Base-by-base conservation (phyloP, 83 land plant genomes). In the Picea mariana region DNA sequence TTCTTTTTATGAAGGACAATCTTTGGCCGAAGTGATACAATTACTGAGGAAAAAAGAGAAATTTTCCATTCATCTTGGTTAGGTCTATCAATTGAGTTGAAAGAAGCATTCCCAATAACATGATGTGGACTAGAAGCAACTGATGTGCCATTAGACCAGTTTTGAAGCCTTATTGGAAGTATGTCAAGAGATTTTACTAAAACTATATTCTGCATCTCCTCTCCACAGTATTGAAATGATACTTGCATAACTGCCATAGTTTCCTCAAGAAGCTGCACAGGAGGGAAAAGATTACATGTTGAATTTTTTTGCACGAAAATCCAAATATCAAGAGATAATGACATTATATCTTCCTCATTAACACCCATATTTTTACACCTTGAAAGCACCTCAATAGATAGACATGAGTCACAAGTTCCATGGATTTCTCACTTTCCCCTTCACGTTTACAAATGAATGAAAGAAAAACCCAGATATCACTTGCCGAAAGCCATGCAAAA, bases 1-100 rank as follows among this genome's bases (percentile, higher is more conserved):
- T 59, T 85, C 5, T 80, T 47, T 77, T 90, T 79, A 71, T 85
- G 87, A 75, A 90, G 78, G 12, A 61, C 47, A 24, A 87, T 83
- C 79, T 83, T 86, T 75, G 91, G 91, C 60, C 76, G 89, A 82
- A 90, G 77, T 52, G 92, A 83, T 31, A 90, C 83, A 55, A 88
- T 62, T 23, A 83, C 87, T 4, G 92, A 87, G 60, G 92, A 83
- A 87, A 88, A 84, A 38, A 92, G 49, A 63, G 89, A 84, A 15
- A 87, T 24, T 73, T 90, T 44, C 88, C 86, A 85, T 80, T 88
- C 87, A 79, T 90, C 87, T 82, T 62, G 64, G 42, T 42, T 73
- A 49, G 86, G 61, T 59, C 65, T 17, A 49, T 18, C 38, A 63
- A 66, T 31, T 16, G 49, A 9, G 21, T 82, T 44, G 9, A 81